These are phyloP conservation scores for Tricholomella constricta DNA, from an alignment of 768 basidiomycete species.

Conservation along the genomic window DNA sequence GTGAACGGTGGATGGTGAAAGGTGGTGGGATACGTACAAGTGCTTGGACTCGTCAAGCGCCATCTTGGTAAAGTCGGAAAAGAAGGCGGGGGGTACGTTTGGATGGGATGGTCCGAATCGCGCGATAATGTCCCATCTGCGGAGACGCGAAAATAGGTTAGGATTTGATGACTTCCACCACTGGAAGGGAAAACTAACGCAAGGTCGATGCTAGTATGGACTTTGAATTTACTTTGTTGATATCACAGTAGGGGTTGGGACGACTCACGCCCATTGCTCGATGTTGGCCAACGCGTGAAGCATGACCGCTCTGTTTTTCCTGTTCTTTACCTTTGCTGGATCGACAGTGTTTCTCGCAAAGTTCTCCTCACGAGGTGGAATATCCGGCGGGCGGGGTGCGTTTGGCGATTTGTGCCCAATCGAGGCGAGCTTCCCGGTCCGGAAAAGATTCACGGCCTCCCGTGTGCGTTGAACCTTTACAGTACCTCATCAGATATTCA, in stretches of 20 bases:
- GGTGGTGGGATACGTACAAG: conserved; percentile 42
- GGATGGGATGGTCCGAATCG: conserved; percentile 66
- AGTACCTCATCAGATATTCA: not conserved
- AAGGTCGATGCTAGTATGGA: conserved; percentile 59
- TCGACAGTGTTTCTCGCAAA: conserved; percentile 55
- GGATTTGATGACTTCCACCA: not conserved
- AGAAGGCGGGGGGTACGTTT: conserved; percentile 71
- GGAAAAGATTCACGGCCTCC: conserved; percentile 68
- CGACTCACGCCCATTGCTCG: conserved; percentile 84
- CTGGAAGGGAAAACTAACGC: conserved; percentile 46
- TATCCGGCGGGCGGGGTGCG: conserved; percentile 58
- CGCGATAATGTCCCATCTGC: conserved; percentile 82
- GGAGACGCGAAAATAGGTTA: not conserved
- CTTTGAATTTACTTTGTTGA: not conserved
- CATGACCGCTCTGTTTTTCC: conserved; percentile 72
- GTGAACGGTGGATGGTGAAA: not conserved
- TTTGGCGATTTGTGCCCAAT: conserved; percentile 59
- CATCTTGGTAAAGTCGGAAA: conserved; percentile 81
- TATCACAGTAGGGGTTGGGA: not conserved
- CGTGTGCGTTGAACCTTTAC: conserved; percentile 65
- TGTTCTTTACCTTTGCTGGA: conserved; percentile 57
- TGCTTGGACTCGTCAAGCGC: conserved; percentile 88
- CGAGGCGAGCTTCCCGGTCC: conserved; percentile 65
- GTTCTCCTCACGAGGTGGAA: conserved; percentile 61
- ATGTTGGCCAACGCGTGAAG: conserved; percentile 84